phyloP scores from a whole-genome alignment of 164 flowering plant species.

The Litsea cubeba region DNA sequence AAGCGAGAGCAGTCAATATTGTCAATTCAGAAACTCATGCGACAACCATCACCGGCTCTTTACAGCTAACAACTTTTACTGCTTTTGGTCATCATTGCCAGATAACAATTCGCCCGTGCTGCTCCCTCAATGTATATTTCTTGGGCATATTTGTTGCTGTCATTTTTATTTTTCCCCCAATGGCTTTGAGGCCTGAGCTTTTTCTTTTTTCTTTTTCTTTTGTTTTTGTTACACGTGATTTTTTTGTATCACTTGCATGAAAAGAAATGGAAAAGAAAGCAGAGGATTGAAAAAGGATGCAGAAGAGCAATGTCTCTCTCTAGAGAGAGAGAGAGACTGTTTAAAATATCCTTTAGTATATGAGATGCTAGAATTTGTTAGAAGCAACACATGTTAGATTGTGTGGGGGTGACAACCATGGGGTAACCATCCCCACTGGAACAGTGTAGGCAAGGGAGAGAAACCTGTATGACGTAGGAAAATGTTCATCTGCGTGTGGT shows the following conservation, averaged over 20 bases:
- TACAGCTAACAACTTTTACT: not conserved
- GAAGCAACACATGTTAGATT: not conserved
- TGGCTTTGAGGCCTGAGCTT: not conserved
- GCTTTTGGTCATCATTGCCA: not conserved
- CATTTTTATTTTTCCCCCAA: not conserved
- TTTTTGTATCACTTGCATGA: not conserved
- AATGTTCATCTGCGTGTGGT: too few species aligned
- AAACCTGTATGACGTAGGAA: not conserved
- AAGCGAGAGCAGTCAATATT: slow-evolving; percentile 15
- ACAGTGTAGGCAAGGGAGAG: not conserved
- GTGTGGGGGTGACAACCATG: not conserved
- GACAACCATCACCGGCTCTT: slow-evolving; percentile 7
- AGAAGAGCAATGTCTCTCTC: not conserved
- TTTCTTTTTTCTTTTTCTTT: not conserved
- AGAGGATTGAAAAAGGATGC: not conserved
- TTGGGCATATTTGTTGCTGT: not conserved
- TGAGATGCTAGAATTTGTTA: not conserved
- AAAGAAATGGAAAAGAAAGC: not conserved
- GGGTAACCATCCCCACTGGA: not conserved
- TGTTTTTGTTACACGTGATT: not conserved
- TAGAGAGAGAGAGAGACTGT: not conserved
- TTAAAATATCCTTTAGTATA: not conserved
- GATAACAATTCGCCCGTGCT: not conserved
- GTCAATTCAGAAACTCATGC: slow-evolving; percentile 15
- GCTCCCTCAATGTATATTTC: not conserved